Conservation (phyloP, 73 alveolate species). For the Stentor coeruleus region DNA sequence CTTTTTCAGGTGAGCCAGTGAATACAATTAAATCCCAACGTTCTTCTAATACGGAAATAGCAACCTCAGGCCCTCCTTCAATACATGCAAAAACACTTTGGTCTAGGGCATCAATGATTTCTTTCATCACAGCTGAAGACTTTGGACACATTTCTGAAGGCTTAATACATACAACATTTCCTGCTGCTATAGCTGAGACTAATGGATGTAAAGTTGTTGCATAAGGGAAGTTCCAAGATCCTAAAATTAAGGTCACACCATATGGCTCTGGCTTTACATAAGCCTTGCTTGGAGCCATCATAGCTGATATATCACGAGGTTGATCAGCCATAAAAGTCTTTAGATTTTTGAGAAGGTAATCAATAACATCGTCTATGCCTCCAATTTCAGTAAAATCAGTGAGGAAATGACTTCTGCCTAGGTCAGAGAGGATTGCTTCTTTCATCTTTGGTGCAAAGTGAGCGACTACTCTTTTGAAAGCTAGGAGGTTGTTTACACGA, state of each 20-base stretch:
- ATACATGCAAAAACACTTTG: constrained; percentile 38
- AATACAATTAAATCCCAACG: constrained; percentile 80
- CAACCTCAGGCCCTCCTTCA: constrained; percentile 83
- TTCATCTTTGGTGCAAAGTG: not conserved
- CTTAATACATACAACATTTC: constrained; percentile 76
- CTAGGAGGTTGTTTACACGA: not conserved
- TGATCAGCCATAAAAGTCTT: not conserved
- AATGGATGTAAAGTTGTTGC: constrained; percentile 68
- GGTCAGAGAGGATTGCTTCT: constrained; percentile 30
- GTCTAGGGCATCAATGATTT: constrained; percentile 63
- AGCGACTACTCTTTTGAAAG: constrained; percentile 5
- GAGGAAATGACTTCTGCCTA: constrained; percentile 32
- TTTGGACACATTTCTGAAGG: constrained; percentile 84
- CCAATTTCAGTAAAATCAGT: constrained; percentile 23
- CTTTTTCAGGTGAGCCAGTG: constrained; percentile 89
- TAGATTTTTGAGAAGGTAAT: not conserved
- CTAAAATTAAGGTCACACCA: constrained; percentile 70
- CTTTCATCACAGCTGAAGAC: constrained; percentile 63
- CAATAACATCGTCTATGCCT: not conserved
- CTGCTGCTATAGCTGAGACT: constrained; percentile 90
- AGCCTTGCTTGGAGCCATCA: constrained; percentile 45
- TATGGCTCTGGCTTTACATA: constrained; percentile 60
- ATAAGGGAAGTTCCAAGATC: constrained; percentile 88
- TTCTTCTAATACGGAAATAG: constrained; percentile 53
- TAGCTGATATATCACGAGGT: constrained; percentile 39